Evolutionary conservation across 2,329 filamentous ascomycete genomes (phyloP), one percentile per base, ranked within the genome.

Genomic region (Zarea fungicola): DNA sequence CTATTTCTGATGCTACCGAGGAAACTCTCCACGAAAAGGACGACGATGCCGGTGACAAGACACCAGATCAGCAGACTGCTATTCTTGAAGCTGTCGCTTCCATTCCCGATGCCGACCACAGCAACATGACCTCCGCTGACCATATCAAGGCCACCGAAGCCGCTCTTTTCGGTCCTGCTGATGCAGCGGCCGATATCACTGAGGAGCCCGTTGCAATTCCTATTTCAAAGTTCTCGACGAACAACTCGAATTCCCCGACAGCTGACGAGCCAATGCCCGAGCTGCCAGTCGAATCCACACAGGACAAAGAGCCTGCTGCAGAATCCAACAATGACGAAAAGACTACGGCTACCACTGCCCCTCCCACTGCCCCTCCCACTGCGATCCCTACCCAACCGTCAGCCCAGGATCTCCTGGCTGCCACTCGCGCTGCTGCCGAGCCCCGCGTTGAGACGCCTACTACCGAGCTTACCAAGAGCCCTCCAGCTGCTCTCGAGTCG

Each of bases 1-100:
- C 81, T 0, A 60, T 84, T 9, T 84, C 80, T 6, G 81, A 83
- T 52, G 78, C 76, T 2, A 83, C 80, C 2, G 76, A 83, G 51
- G 79, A 81, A 58, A 83, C 80, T 5, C 62, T 79, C 2, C 69
- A 70, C 39, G 70, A 65, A 10, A 64, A 66, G 48, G 58, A 61
- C 16, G 54, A 61, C 16, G 54, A 59, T 7, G 35, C 54, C 28
- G 13, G 36, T 25, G 25, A 22, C 6, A 35, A 28, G 32, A 40
- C 45, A 2, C 42, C 39, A 19, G 28, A 32, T 6, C 58, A 42
- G 57, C 57, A 48, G 14, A 39, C 37, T 21, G 29, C 18, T 5
- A 29, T 23, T 18, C 37, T 42, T 6, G 46, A 37, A 6, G 35
- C 23, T 6, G 31, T 48, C 22, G 37, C 46, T 4, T 37, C 37